Conservation (phyloP, 1,284 basidiomycete species). For the Mycosarcoma maydis region DNA sequence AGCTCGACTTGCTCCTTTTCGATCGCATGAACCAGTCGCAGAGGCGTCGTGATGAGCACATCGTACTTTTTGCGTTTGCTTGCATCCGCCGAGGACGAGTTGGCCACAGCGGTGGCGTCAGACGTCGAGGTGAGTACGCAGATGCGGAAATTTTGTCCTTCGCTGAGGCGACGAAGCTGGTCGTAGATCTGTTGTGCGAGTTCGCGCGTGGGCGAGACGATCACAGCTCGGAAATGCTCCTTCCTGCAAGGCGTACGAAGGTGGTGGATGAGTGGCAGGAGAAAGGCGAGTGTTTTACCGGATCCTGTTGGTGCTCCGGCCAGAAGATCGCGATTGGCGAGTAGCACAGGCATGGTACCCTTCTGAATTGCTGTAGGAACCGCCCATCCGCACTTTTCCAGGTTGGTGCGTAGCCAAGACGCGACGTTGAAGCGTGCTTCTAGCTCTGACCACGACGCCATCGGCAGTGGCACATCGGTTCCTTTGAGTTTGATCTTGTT, state of each 20-base stretch:
- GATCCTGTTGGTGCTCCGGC: slow-evolving; percentile 64
- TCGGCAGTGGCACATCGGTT: slow-evolving; percentile 67
- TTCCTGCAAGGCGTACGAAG: slow-evolving; percentile 44
- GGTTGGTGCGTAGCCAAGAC: slow-evolving; percentile 52
- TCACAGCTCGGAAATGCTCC: slow-evolving; percentile 56
- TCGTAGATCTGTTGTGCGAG: slow-evolving; percentile 64
- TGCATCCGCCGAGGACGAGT: slow-evolving; percentile 17
- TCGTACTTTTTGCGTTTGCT: slow-evolving; percentile 53
- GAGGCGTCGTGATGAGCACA: slow-evolving; percentile 62
- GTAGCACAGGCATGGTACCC: slow-evolving; percentile 66
- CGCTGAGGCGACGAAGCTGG: slow-evolving; percentile 47
- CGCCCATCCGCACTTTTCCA: slow-evolving; percentile 50
- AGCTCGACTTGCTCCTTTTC: slow-evolving; percentile 60
- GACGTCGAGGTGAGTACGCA: slow-evolving; percentile 57
- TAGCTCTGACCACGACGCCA: slow-evolving; percentile 64
- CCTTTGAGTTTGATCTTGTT: slow-evolving; percentile 67
- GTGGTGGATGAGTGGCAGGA: slow-evolving; percentile 58
- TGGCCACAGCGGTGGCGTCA: slow-evolving; percentile 24
- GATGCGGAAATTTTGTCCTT: slow-evolving; percentile 47
- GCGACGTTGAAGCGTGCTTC: slow-evolving; percentile 44
- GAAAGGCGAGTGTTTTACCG: slow-evolving; percentile 64
- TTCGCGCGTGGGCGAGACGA: slow-evolving; percentile 64
- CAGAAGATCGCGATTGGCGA: slow-evolving; percentile 59
- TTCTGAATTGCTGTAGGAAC: slow-evolving; percentile 67
- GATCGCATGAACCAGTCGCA: slow-evolving; percentile 62